A percentile compares a stretch with the other conserved stretches of the same genome.
phyloP scores from a whole-genome alignment of 2,329 filamentous ascomycete genomes.

The Delphinella strobiligena region DNA sequence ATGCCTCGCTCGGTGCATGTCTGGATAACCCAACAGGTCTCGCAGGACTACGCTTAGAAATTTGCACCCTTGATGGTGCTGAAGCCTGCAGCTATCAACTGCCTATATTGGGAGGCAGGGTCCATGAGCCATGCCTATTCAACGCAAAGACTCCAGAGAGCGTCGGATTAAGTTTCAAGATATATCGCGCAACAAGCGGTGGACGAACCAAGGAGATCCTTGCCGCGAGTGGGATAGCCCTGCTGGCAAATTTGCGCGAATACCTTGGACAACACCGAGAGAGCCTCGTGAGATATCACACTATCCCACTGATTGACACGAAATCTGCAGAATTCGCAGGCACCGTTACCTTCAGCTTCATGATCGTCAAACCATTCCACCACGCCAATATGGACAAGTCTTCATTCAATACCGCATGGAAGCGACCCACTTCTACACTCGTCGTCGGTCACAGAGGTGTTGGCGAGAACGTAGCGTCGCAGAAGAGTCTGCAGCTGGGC shows the following conservation, averaged over 20 bases:
- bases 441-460: neutral
- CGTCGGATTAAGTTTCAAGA: neutral
- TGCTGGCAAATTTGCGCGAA: neutral
- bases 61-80: neutral
- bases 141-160: neutral
- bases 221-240: neutral
- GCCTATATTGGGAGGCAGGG: neutral
- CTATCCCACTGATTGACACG: neutral
- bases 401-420: neutral
- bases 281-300: conserved; percentile 1
- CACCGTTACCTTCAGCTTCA: neutral
- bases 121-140: neutral
- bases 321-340: neutral
- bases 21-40: neutral
- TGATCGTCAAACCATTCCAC: neutral
- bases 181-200: neutral
- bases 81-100: neutral
- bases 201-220: neutral
- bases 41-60: neutral
- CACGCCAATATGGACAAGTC: neutral
- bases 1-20: neutral
- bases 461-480: neutral
- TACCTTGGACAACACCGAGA: neutral
- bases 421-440: neutral
- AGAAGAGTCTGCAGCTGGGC: conserved; percentile 22